Percentiles rank a stretch among this genome's conserved stretches.
Conservation (phyloP, 192 early-diverging fungal genomes). For the Linnemannia schmuckeri region DNA sequence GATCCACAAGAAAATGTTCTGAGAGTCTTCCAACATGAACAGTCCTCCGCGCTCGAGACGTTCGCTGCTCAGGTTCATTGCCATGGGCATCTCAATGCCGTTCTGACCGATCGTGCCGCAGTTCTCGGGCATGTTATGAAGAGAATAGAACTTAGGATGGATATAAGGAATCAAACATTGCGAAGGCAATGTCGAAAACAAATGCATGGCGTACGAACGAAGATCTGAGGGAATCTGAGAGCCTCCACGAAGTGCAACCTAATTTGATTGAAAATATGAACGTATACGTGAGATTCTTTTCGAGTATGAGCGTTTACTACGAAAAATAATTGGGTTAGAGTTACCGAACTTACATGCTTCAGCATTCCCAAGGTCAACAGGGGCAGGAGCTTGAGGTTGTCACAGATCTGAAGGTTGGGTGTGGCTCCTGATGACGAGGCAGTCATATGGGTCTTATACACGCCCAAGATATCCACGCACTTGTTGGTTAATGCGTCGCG, state of each 20-base stretch:
- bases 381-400: constrained; percentile 89
- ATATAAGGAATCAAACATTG: constrained; percentile 79
- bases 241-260: constrained; percentile 69
- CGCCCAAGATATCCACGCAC: constrained; percentile 85
- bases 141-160: constrained; percentile 82
- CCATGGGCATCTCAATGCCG: constrained; percentile 78
- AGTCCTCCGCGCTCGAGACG: constrained; percentile 85
- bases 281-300: background rate
- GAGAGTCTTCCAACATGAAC: constrained; percentile 85
- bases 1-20: constrained; percentile 89
- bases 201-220: constrained; percentile 80
- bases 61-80: constrained; percentile 84
- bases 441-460: constrained; percentile 87
- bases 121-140: constrained; percentile 80
- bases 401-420: constrained; percentile 82
- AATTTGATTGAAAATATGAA: background rate
- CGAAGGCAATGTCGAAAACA: constrained; percentile 81
- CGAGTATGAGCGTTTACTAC: background rate
- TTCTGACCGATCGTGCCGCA: constrained; percentile 65
- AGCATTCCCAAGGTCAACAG: constrained; percentile 81
- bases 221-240: constrained; percentile 80
- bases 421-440: constrained; percentile 75
- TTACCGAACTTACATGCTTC: constrained; percentile 77
- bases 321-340: background rate
- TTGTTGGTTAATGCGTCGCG: constrained; percentile 91